A percentile compares a stretch with the other conserved stretches of the same genome.
Conservation (phyloP, 495 filamentous ascomycete genomes). For the Hypoxylon rickii region DNA sequence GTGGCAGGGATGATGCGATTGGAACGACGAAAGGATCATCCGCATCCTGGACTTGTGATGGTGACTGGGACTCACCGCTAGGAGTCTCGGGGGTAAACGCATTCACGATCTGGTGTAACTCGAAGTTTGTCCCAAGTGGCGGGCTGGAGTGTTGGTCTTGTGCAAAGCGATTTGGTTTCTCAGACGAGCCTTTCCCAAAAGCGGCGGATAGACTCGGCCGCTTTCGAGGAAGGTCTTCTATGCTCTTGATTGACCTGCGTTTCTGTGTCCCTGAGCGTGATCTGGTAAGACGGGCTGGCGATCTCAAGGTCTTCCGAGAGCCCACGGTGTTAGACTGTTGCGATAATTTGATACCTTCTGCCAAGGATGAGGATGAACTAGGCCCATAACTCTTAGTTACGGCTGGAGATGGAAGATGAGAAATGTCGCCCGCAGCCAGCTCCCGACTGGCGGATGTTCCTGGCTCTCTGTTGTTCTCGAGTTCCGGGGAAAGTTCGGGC, state of each 20-base stretch:
- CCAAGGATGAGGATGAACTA: conserved; percentile 51
- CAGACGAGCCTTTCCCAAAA: conserved; percentile 32
- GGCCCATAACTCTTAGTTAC: conserved; percentile 58
- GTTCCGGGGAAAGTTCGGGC: conserved; percentile 29
- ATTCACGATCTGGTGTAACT: conserved; percentile 22
- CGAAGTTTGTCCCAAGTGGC: neutral
- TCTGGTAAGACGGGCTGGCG: conserved; percentile 49
- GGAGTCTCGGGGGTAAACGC: conserved; percentile 37
- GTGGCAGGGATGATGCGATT: conserved; percentile 12
- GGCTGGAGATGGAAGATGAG: conserved; percentile 65
- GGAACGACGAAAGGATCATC: conserved; percentile 21
- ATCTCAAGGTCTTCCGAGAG: conserved; percentile 47
- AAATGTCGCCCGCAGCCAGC: conserved; percentile 32
- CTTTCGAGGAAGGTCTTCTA: conserved; percentile 38
- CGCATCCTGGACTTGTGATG: neutral
- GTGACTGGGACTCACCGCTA: neutral
- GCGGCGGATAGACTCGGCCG: conserved; percentile 49
- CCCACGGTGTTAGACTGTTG: conserved; percentile 51
- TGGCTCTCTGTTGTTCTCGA: conserved; percentile 6
- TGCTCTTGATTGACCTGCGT: conserved; percentile 42
- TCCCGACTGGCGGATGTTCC: conserved; percentile 18
- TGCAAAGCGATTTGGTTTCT: neutral
- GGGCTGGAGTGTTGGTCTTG: neutral
- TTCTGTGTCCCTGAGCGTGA: conserved; percentile 52
- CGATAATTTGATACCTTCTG: conserved; percentile 44